Evolutionary conservation across 352 stramenopile genomes (phyloP), one percentile per base, ranked within the genome.

Genomic region (Globisporangium perplexum): DNA sequence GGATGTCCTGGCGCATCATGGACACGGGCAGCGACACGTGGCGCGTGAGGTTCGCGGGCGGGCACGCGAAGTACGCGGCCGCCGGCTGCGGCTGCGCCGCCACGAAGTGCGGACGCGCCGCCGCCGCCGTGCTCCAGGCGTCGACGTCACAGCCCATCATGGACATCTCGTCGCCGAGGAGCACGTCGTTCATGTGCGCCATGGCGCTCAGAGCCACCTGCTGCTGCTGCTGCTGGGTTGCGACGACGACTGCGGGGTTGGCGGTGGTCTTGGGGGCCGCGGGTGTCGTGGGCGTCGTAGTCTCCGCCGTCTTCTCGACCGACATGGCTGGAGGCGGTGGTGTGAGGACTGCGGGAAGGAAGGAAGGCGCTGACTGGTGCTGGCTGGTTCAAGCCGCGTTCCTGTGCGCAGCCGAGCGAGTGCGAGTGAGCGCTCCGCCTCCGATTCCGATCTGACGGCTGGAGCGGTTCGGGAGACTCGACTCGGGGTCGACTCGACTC

Each of bases 141-240:
- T 83, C 72, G 26, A 86, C 72, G 43, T 90, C 76, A 41, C 72
- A 69, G 57, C 71, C 71, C 71, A 90, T 86, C 65, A 88, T 83
- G 36, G 62, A 63, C 55, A 88, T 84, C 30, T 77, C 68, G 36
- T 86, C 75, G 33, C 64, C 69, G 0, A 90, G 71, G 33, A 90
- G 62, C 56, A 78, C 72, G 60, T 90, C 75, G 36, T 66, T 61
- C 45, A 56, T 39, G 14, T 51, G 49, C 31, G 57, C 54, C 52
- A 66, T 71, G 38, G 61, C 49, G 49, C 12, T 62, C 38, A 61
- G 64, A 7, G 50, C 50, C 47, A 62, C 65, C 15, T 66, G 66
- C 36, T 62, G 39, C 48, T 71, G 49, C 18, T 56, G 47, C 12
- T 48, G 52, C 20, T 54, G 42, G 50, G 36, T 60, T 59, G 18